These are phyloP conservation scores for Helichrysum umbraculigerum DNA, from an alignment of 129 eudicot species.

Conservation along the genomic window DNA sequence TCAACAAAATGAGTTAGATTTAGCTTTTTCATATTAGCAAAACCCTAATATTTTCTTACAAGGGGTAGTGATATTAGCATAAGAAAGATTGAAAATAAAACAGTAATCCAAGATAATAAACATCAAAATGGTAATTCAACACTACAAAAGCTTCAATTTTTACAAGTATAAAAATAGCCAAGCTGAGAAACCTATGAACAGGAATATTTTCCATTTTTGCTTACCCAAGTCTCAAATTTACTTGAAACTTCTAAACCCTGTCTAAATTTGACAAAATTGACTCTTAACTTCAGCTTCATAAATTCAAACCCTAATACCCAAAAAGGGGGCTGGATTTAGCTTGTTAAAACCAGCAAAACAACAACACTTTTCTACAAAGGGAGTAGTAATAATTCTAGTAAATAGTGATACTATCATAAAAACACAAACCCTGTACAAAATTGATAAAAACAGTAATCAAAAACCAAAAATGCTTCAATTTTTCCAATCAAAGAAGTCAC, in stretches of 20 bases:
- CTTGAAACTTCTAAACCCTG: background rate
- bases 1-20: slow-evolving; percentile 16
- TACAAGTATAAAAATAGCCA: background rate
- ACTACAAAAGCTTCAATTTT: slow-evolving; percentile 21
- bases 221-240: background rate
- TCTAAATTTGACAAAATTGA: background rate
- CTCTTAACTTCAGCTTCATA: background rate
- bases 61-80: background rate
- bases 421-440: slow-evolving; percentile 9
- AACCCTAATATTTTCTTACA: slow-evolving; percentile 21
- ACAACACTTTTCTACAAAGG: slow-evolving; percentile 7
- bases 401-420: background rate
- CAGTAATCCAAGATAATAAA: slow-evolving; percentile 1
- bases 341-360: slow-evolving; percentile 27
- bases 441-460: slow-evolving; percentile 18
- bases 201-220: background rate
- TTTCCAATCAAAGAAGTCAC: slow-evolving; percentile 1
- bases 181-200: background rate
- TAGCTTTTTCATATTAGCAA: slow-evolving; percentile 23
- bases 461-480: slow-evolving; percentile 20
- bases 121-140: background rate
- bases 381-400: background rate
- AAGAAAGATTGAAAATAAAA: slow-evolving; percentile 10
- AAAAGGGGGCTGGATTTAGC: slow-evolving; percentile 20
- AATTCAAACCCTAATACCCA: slow-evolving; percentile 28